Conservation (phyloP, 2,329 filamentous ascomycete genomes). For the Scedosporium apiospermum region DNA sequence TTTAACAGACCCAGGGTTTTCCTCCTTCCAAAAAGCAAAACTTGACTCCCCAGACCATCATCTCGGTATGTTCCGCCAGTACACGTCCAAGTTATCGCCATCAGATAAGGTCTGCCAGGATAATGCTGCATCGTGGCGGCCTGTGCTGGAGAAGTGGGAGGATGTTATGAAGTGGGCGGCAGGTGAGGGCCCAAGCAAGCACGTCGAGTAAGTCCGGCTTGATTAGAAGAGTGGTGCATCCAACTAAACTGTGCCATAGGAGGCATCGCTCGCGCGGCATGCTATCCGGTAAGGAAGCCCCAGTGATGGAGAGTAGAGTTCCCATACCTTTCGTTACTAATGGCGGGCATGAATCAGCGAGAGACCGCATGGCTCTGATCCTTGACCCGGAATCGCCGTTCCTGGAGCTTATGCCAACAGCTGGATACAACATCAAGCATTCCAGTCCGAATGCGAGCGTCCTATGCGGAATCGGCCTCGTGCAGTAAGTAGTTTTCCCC, state of each 20-base stretch:
- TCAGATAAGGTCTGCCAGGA: neutral
- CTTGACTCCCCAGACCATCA: neutral
- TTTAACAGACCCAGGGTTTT: no score
- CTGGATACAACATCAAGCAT: slow-evolving; percentile 5
- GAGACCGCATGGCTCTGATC: slow-evolving; percentile 6
- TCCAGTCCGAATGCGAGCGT: slow-evolving; percentile 6
- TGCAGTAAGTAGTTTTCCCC: neutral
- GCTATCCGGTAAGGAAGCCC: slow-evolving; percentile 1
- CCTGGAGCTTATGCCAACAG: slow-evolving; percentile 5
- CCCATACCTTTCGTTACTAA: no score
- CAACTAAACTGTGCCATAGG: neutral
- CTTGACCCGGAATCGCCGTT: slow-evolving; percentile 5
- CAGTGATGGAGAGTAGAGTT: neutral
- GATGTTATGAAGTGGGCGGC: slow-evolving; percentile 6
- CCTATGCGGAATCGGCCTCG: slow-evolving; percentile 4
- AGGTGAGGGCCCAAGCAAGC: slow-evolving; percentile 2
- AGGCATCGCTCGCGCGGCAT: slow-evolving; percentile 5
- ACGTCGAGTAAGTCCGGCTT: slow-evolving; percentile 2
- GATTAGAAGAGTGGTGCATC: neutral
- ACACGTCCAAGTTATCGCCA: neutral
- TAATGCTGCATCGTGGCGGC: slow-evolving; percentile 1
- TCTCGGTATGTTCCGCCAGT: slow-evolving; percentile 1
- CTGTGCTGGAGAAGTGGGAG: slow-evolving; percentile 5
- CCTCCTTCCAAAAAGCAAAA: no score
- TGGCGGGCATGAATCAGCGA: neutral